Evolutionary conservation across 148 eudicot genomes (phyloP), one percentile per base, ranked within the genome.

Genomic region (Arbutus unedo): DNA sequence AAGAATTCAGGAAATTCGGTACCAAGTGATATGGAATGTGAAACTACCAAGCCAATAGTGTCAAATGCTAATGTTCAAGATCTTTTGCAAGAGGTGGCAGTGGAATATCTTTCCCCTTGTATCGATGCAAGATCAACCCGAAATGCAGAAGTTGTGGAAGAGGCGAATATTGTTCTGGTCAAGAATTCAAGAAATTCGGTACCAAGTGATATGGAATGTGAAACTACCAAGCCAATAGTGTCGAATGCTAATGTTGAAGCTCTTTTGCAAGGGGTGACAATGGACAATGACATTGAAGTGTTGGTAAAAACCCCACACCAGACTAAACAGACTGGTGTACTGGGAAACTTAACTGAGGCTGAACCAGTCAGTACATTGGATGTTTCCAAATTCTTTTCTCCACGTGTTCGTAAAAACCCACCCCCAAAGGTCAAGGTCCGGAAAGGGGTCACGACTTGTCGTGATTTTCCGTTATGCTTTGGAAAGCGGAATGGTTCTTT

Each of bases 361-460:
- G 44, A 62, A 11, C 44, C 66, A 13, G 41, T 49, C 43, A 15
- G 21, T 41, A 19, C 19, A 51, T 19, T 50, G 4, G 18, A 19
- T 50, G 5, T n/a, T 60, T 38, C 45, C 25, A 51, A 50, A 64
- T 76, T 8, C 62, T 62, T 21, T 38, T 75, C 84, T 31, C n/a
- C 31, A 0, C 21, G 1, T 62, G 19, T 23, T 59, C 6, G 16
- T 48, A 82, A 62, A n/a, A 62, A 76, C 76, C 74, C 74, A 8
- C 79, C 62, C 18, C 74, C 80, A 76, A 82, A 82, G 74, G 62
- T 76, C 21, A 80, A 82, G 74, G 62, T 76, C 21, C 80, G 21
- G 19, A 49, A 82, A 64, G 75, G 80, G 38, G 50, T 82, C 77
- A 3, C 60, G 3, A 54, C 7, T 18, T 15, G 3, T 76, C 80